These are phyloP conservation scores for Tylopilus sp. DNA, from an alignment of 1,284 basidiomycete species.

Conservation along the genomic window DNA sequence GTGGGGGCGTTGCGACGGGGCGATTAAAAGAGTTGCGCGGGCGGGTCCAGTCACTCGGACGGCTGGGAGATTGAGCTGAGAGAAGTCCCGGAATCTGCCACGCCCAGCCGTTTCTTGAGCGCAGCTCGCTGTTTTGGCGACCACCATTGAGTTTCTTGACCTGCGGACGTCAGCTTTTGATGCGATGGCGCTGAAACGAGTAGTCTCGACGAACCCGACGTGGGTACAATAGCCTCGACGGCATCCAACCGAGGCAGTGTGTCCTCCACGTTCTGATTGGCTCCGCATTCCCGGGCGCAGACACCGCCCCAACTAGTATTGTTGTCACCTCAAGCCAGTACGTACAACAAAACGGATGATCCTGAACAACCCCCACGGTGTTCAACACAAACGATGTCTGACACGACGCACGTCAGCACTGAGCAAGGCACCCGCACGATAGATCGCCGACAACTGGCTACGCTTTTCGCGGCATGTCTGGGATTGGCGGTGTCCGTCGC, in stretches of 20 bases:
- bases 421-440: no score
- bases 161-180: no score
- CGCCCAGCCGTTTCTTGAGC: constrained; percentile 27
- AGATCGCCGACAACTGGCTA: constrained; percentile 43
- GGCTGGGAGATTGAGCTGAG: constrained; percentile 29
- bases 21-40: constrained; percentile 10
- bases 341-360: neutral
- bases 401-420: neutral
- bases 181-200: no score
- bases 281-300: neutral
- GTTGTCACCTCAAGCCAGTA: no score
- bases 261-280: constrained; percentile 26
- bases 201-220: no score
- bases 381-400: constrained; percentile 15
- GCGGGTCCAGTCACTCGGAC: constrained; percentile 9
- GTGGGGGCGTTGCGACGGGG: constrained; percentile 10
- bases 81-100: constrained; percentile 34
- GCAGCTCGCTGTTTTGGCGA: constrained; percentile 4
- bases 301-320: neutral
- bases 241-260: constrained; percentile 28
- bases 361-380: no score
- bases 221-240: no score
- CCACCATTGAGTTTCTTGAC: neutral
- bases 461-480: constrained; percentile 35
- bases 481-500: constrained; percentile 28